Evolutionary conservation across 352 stramenopile genomes (phyloP).

Genomic region (Globisporangium lucens): DNA sequence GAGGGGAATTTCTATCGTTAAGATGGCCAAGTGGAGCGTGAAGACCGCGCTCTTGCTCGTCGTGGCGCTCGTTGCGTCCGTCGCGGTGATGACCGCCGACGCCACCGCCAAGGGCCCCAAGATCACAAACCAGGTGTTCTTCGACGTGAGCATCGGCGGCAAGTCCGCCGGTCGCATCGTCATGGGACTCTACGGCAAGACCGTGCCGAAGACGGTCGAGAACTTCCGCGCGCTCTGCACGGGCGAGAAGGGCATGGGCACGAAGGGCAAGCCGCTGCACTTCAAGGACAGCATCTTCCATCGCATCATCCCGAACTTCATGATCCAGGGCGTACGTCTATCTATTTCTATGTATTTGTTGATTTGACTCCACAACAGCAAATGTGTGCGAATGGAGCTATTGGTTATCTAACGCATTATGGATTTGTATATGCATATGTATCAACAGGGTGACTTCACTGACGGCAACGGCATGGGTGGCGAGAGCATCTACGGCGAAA

Average conservation of each 20-base stretch:
- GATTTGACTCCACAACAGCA: background rate
- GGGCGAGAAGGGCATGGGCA: constrained; percentile 70
- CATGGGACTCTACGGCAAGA: constrained; percentile 83
- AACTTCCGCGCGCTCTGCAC: constrained; percentile 62
- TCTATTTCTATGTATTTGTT: background rate
- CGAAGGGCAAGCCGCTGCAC: constrained; percentile 94
- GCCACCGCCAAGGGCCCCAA: constrained; percentile 53
- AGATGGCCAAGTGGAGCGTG: constrained; percentile 59
- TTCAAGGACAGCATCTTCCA: constrained; percentile 97
- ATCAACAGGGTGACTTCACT: constrained; percentile 68
- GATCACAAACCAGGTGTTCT: constrained; percentile 93
- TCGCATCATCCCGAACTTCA: constrained; percentile 96
- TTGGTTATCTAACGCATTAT: background rate
- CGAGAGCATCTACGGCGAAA: constrained; percentile 93
- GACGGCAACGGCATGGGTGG: constrained; percentile 80
- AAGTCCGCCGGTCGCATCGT: constrained; percentile 77
- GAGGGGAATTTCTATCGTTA: background rate
- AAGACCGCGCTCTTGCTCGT: constrained; percentile 38
- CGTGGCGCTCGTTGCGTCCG: constrained; percentile 23
- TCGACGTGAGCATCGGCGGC: constrained; percentile 95
- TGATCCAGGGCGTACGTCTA: constrained; percentile 75
- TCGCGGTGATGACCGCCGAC: constrained; percentile 26
- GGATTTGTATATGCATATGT: constrained; percentile 5
- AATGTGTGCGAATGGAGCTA: background rate
- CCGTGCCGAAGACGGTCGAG: constrained; percentile 80